Conservation (phyloP, 352 stramenopile genomes). For the Globisporangium echinulatum region DNA sequence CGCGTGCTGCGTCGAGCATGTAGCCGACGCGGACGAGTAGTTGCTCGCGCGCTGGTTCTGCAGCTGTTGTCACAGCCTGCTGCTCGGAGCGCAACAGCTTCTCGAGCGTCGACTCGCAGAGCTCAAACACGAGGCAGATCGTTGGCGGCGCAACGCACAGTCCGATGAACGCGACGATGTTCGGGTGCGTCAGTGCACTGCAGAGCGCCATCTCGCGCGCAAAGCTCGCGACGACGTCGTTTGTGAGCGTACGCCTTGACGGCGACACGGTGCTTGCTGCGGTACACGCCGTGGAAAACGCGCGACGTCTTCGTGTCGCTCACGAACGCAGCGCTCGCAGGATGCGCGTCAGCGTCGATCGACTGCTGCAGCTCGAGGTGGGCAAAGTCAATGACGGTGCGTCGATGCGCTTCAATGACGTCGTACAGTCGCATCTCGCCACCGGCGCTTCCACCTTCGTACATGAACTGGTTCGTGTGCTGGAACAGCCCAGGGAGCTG, state of each 20-base stretch:
- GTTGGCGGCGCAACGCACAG: constrained; percentile 56
- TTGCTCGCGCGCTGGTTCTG: constrained; percentile 21
- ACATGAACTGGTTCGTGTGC: background rate
- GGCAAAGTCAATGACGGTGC: constrained; percentile 44
- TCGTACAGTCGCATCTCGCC: constrained; percentile 17
- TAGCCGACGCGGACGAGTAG: constrained; percentile 42
- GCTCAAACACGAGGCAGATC: constrained; percentile 56
- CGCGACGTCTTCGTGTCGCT: constrained; percentile 20
- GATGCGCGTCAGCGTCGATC: constrained; percentile 19
- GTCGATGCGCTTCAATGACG: constrained; percentile 48
- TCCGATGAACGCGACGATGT: constrained; percentile 51
- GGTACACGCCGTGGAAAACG: constrained; percentile 7
- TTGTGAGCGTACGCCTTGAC: constrained; percentile 37
- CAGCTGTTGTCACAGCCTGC: constrained; percentile 9
- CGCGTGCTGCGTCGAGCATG: constrained; percentile 52
- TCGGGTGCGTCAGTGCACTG: constrained; percentile 42
- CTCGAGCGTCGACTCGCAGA: constrained; percentile 49
- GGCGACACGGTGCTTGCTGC: constrained; percentile 24
- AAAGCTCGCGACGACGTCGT: constrained; percentile 28
- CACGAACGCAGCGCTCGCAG: constrained; percentile 20
- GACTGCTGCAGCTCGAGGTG: constrained; percentile 22
- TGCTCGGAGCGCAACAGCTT: constrained; percentile 20
- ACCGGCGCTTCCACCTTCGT: background rate
- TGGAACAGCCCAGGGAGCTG: constrained; percentile 21
- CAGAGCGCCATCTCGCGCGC: constrained; percentile 36